phyloP scores from a whole-genome alignment of 441 rosid species.

The Jatropha podagrica region DNA sequence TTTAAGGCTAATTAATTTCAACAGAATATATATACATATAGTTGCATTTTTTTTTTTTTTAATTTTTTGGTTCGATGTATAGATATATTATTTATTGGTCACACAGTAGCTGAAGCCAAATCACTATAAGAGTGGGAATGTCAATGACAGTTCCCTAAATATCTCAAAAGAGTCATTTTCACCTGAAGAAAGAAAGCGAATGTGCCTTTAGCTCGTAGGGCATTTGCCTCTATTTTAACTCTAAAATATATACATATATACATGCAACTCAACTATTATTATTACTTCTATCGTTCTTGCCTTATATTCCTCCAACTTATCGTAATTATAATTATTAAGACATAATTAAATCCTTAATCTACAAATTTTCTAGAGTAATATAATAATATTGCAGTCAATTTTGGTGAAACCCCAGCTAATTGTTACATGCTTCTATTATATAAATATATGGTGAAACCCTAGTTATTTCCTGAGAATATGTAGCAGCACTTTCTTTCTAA shows the following conservation, averaged over 20 bases:
- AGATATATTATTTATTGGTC: background rate
- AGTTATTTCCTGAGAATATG: background rate
- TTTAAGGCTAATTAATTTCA: background rate
- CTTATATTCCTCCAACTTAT: background rate
- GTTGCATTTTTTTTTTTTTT: too few species aligned
- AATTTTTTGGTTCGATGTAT: too few species aligned
- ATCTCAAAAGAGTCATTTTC: background rate
- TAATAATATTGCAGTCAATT: background rate
- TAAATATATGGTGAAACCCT: background rate
- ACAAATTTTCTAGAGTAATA: background rate
- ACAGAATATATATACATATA: background rate
- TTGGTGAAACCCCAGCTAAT: background rate
- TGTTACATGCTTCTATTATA: background rate
- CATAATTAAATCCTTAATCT: background rate
- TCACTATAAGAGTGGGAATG: background rate
- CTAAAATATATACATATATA: background rate
- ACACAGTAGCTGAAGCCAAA: background rate
- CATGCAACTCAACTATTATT: background rate
- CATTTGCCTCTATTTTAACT: constrained; percentile 4
- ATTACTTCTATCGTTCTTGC: background rate
- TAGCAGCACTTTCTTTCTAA: background rate
- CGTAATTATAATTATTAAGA: background rate
- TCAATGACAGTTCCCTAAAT: background rate
- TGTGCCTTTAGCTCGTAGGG: background rate
- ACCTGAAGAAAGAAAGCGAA: background rate